Percentiles rank a stretch among this genome's conserved stretches.
Evolutionary conservation across 2,329 filamentous ascomycete species (phyloP).

Genomic region (Meredithiella fracta): DNA sequence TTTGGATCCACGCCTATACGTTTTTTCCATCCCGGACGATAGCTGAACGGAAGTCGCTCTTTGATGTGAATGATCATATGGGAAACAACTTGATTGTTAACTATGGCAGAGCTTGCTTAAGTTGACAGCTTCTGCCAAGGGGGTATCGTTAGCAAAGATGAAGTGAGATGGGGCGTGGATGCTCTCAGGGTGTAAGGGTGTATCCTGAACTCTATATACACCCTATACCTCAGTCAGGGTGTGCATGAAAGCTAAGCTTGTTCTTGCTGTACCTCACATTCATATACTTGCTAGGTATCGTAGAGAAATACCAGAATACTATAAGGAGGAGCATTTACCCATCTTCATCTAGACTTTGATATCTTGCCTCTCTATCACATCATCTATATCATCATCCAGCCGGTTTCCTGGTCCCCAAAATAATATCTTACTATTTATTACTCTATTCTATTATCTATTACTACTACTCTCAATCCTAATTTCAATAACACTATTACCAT

Average conservation of each 20-base stretch:
- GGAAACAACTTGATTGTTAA: not conserved
- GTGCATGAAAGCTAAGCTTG: too few relatives aligned
- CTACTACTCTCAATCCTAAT: not conserved
- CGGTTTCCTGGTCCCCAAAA: not conserved
- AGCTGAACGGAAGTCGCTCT: not conserved
- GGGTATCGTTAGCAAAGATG: not conserved
- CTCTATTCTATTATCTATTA: not conserved
- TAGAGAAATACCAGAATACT: not conserved
- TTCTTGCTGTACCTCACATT: too few relatives aligned
- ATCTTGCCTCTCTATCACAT: constrained; percentile 3
- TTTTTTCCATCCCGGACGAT: not conserved
- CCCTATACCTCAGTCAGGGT: too few relatives aligned
- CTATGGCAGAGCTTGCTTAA: not conserved
- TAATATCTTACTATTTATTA: not conserved
- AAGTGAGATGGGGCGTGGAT: not conserved
- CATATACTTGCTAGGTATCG: not conserved
- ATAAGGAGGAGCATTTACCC: not conserved
- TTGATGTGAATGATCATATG: not conserved
- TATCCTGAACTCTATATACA: not conserved
- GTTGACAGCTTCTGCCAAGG: too few relatives aligned
- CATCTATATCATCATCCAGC: constrained; percentile 1
- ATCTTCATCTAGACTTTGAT: not conserved
- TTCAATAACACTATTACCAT: not conserved
- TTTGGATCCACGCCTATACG: not conserved
- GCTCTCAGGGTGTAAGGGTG: not conserved